Percentiles rank a stretch among this genome's conserved stretches.
These are phyloP conservation scores for Pichia manshurica DNA, from an alignment of 805 yeast species.

Conservation along the genomic window DNA sequence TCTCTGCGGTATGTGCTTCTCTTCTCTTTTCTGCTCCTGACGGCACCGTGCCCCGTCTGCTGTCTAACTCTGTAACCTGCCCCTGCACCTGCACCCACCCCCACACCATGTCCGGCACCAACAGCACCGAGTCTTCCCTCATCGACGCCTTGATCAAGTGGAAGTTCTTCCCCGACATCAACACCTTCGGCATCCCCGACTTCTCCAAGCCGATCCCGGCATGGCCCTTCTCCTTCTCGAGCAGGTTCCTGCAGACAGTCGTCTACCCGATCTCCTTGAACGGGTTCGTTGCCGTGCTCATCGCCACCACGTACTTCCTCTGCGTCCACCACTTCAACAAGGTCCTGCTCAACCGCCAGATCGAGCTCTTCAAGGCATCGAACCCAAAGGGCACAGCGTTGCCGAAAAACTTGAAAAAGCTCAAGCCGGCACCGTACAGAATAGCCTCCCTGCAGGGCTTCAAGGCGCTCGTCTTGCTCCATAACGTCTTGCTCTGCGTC, in stretches of 20 bases:
- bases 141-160: conserved; percentile 26
- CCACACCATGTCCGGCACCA: too few relatives aligned
- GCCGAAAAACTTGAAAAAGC: conserved; percentile 28
- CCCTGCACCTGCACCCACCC: too few relatives aligned
- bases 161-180: conserved; percentile 21
- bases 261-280: conserved; percentile 41
- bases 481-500: conserved; percentile 55
- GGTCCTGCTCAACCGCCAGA: conserved; percentile 41
- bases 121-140: conserved; percentile 9
- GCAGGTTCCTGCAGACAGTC: conserved; percentile 22
- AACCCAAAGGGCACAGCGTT: conserved; percentile 22
- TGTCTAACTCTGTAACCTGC: too few relatives aligned
- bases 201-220: conserved; percentile 22
- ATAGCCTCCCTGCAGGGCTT: conserved; percentile 42
- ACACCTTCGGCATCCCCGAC: conserved; percentile 27
- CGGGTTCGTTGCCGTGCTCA: conserved; percentile 47
- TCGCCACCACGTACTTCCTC: conserved; percentile 54
- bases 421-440: conserved; percentile 49
- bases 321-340: conserved; percentile 52
- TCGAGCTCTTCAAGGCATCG: conserved; percentile 26
- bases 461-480: conserved; percentile 51
- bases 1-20: too few relatives aligned
- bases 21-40: too few relatives aligned
- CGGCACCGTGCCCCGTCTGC: too few relatives aligned
- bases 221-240: conserved; percentile 23